Evolutionary conservation across 2,329 filamentous ascomycete species (phyloP).

Genomic region (Fusarium scirpi): DNA sequence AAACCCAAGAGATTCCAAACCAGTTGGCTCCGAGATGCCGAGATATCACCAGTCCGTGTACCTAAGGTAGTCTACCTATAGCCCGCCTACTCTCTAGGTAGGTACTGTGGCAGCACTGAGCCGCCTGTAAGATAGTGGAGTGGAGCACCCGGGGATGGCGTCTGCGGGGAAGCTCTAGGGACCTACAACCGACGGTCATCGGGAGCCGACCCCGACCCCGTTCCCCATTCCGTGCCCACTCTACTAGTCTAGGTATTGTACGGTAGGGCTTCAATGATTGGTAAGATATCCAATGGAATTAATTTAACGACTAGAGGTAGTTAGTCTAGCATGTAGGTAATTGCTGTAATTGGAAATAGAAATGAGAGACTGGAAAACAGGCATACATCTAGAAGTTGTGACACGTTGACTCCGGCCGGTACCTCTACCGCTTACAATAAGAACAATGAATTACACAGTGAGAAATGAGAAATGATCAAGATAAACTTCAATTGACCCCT

Average conservation of each 20-base stretch:
- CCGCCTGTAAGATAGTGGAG: not conserved
- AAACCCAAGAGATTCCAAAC: conserved; percentile 2
- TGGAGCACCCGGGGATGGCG: conserved; percentile 4
- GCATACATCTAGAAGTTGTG: not conserved
- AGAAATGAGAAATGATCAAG: not conserved
- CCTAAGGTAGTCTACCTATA: not conserved
- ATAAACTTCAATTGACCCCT: conserved; percentile 11
- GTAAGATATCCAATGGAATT: not conserved
- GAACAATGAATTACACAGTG: conserved; percentile 18
- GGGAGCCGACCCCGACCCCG: conserved; percentile 28
- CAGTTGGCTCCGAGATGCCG: conserved; percentile 41
- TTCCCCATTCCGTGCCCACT: conserved; percentile 33
- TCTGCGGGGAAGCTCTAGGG: conserved; percentile 30
- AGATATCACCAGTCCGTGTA: conserved; percentile 41
- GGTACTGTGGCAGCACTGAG: not conserved
- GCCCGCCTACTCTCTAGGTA: not conserved
- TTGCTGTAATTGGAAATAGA: not conserved
- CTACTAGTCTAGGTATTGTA: not conserved
- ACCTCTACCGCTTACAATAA: conserved; percentile 1
- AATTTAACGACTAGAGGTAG: not conserved
- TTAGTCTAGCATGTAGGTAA: no score
- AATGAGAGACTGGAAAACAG: not conserved
- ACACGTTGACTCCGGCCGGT: not conserved
- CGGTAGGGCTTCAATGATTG: not conserved
- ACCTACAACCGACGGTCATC: conserved; percentile 27